These are phyloP conservation scores for Starmerella davenportii DNA, from an alignment of 805 yeast genomes.

Conservation along the genomic window DNA sequence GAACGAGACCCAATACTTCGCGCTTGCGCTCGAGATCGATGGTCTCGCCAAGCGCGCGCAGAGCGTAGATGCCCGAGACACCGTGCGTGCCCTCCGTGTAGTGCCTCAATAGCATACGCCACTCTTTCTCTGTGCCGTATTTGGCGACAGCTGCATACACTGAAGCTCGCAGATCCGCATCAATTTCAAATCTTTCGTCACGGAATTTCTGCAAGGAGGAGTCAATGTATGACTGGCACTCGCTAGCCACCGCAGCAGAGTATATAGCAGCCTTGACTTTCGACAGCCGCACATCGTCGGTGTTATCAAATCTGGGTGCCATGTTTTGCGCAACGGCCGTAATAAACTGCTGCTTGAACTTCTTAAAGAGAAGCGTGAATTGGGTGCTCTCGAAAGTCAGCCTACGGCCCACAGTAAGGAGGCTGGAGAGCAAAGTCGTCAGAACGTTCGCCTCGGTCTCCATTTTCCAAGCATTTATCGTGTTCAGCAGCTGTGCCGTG, in stretches of 20 bases:
- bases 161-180: constrained; percentile 53
- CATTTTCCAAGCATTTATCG: constrained; percentile 33
- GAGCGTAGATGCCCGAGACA: constrained; percentile 54
- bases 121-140: constrained; percentile 42
- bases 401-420: constrained; percentile 29
- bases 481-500: constrained; percentile 30
- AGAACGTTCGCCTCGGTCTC: constrained; percentile 36
- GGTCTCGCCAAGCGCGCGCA: constrained; percentile 51
- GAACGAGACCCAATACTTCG: constrained; percentile 38
- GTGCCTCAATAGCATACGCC: constrained; percentile 41
- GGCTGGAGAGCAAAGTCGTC: constrained; percentile 30
- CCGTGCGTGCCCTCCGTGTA: constrained; percentile 42
- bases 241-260: constrained; percentile 21
- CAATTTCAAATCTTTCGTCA: constrained; percentile 45
- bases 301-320: constrained; percentile 50
- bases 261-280: constrained; percentile 46
- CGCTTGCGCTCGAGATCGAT: constrained; percentile 33
- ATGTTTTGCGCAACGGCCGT: constrained; percentile 34
- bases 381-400: constrained; percentile 32
- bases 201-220: constrained; percentile 30
- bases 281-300: constrained; percentile 37
- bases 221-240: constrained; percentile 21
- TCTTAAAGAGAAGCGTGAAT: constrained; percentile 26
- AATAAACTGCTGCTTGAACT: constrained; percentile 37
- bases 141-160: constrained; percentile 52